These are phyloP conservation scores for Pyricularia sp. DNA, from an alignment of 2,329 filamentous ascomycete species.

Conservation along the genomic window DNA sequence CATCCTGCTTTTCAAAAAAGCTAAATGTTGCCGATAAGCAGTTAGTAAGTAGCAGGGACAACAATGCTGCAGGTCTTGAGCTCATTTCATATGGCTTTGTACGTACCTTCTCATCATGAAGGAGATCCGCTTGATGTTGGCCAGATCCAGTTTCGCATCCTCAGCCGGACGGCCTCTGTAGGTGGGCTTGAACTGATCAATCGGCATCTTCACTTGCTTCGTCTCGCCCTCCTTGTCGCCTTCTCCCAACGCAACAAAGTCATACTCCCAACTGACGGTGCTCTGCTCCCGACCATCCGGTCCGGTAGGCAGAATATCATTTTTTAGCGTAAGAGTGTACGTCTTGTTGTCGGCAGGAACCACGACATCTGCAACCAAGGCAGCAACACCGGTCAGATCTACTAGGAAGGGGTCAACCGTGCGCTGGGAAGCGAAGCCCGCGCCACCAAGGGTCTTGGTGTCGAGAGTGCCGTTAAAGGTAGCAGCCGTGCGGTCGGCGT, in stretches of 20 bases:
- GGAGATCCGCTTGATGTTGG: conserved; percentile 55
- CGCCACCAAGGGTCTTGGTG: conserved; percentile 65
- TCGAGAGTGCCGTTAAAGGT: conserved; percentile 63
- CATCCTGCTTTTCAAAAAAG: conserved; percentile 67
- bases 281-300: conserved; percentile 62
- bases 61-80: too few relatives aligned
- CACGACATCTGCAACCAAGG: conserved; percentile 33
- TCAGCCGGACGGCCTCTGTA: conserved; percentile 60
- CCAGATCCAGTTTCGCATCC: conserved; percentile 49
- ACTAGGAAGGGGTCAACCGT: conserved; percentile 30
- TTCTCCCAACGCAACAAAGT: conserved; percentile 41
- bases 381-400: conserved; percentile 24
- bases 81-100: conserved; percentile 3
- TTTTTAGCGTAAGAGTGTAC: conserved; percentile 70
- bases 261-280: conserved; percentile 64
- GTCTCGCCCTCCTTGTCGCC: conserved; percentile 16
- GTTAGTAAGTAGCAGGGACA: not conserved
- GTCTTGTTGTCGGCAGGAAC: conserved; percentile 55
- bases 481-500: conserved; percentile 26
- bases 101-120: conserved; percentile 81
- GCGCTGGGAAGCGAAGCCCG: conserved; percentile 73
- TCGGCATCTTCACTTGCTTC: conserved; percentile 45
- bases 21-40: conserved; percentile 27
- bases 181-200: conserved; percentile 58
- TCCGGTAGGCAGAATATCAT: conserved; percentile 47